These are phyloP conservation scores for Staphylotrichum longicolle DNA, from an alignment of 495 filamentous ascomycete species.

Conservation along the genomic window DNA sequence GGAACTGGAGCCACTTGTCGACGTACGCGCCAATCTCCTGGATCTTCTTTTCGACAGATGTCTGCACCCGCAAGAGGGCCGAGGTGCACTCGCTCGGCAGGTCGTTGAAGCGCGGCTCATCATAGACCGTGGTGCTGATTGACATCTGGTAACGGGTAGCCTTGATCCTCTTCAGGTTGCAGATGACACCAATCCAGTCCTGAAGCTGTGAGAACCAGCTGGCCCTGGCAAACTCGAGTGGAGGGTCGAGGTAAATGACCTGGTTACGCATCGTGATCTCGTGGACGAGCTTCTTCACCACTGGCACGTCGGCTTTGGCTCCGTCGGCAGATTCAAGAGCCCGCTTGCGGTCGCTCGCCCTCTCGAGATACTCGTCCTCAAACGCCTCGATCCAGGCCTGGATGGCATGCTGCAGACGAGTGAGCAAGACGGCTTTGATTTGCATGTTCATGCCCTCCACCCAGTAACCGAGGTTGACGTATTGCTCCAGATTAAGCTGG, in stretches of 20 bases:
- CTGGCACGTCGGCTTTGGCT: conserved; percentile 49
- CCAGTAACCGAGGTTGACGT: conserved; percentile 86
- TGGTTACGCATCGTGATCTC: conserved; percentile 97
- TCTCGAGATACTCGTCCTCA: conserved; percentile 57
- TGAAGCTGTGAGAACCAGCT: conserved; percentile 94
- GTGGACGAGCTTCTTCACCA: conserved; percentile 69
- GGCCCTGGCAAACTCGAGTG: conserved; percentile 84
- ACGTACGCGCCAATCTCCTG: conserved; percentile 76
- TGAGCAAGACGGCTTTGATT: conserved; percentile 73
- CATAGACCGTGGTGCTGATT: conserved; percentile 58
- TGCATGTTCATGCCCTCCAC: conserved; percentile 79
- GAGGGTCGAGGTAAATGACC: conserved; percentile 90
- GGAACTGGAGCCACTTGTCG: conserved; percentile 97
- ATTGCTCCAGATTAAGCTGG: conserved; percentile 92
- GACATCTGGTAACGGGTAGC: conserved; percentile 93
- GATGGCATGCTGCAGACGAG: conserved; percentile 76
- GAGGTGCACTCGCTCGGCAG: conserved; percentile 79
- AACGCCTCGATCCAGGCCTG: conserved; percentile 82
- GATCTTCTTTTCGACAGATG: conserved; percentile 73
- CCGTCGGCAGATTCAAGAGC: conserved; percentile 40
- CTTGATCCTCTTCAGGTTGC: conserved; percentile 87
- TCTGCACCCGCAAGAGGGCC: conserved; percentile 74
- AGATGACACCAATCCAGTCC: conserved; percentile 86
- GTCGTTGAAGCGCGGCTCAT: conserved; percentile 75
- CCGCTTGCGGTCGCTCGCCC: conserved; percentile 44